Evolutionary conservation across 202 grass and related monocot species (phyloP).

Genomic region (Eragrostis tef): DNA sequence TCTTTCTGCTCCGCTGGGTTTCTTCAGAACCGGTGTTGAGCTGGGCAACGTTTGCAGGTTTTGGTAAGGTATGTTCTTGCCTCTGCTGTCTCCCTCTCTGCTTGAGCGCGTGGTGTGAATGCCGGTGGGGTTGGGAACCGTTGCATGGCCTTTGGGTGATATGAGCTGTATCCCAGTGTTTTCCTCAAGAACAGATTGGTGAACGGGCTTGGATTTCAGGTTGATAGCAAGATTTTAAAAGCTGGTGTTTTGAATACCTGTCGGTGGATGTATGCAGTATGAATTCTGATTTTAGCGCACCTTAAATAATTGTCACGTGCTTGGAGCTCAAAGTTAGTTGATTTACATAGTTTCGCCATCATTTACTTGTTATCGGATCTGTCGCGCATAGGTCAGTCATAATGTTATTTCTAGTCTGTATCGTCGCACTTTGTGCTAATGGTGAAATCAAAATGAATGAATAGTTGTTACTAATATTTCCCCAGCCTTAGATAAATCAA

Average conservation of each 20-base stretch:
- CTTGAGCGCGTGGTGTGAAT: neutral
- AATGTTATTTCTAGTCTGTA: neutral
- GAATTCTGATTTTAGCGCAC: neutral
- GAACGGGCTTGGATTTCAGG: slow-evolving; percentile 5
- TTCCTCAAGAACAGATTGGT: neutral
- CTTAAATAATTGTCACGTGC: neutral
- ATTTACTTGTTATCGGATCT: neutral
- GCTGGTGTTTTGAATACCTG: neutral
- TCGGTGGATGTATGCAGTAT: neutral
- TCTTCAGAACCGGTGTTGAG: neutral
- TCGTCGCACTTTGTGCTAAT: neutral
- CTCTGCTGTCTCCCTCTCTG: neutral
- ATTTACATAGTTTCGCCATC: neutral
- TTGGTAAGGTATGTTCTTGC: slow-evolving; percentile 41
- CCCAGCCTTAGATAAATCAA: neutral
- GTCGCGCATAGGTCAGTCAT: too few species aligned
- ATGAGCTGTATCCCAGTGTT: neutral
- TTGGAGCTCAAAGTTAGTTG: neutral
- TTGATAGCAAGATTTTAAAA: neutral
- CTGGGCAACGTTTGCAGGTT: neutral
- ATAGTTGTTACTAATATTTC: neutral
- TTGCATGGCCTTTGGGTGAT: neutral
- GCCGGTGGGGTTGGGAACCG: neutral
- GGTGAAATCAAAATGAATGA: neutral
- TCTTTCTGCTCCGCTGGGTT: slow-evolving; percentile 1